Base-by-base conservation (phyloP, 2,329 filamentous ascomycete species). In the Chaetomium sp. region DNA sequence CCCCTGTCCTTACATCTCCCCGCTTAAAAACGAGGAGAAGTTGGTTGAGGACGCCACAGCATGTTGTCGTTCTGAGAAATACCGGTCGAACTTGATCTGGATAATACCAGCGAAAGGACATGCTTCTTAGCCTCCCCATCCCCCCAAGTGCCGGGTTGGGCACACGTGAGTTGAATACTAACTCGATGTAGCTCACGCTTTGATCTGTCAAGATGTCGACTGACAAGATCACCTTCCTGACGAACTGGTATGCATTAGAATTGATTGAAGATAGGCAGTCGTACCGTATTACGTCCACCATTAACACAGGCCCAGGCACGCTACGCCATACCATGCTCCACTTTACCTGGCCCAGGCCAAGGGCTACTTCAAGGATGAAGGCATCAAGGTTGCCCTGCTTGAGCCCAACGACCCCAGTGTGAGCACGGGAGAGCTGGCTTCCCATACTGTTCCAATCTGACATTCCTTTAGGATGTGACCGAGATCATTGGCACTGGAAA, bases 71-170 rank as follows among this genome's bases (percentile, higher is more conserved):
- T 88, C 87, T 90, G 87, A 90, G 87, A 90, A 85, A 90, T 88
- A 90, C 88, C 88, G 87, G 81, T 64, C 81, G 83, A 91, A 92
- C 89, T 91, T 91, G 89, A 91, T 90, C 91, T 92, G 90, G 92
- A 93, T 94, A 94, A 95, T 95, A 92, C 92, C 90, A 93, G 89
- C 89, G 90, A 88, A 91, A 91, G 89, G 87, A 91, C 86, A 88
- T 91, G 89, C 89, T 89, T 89, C 85, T 86, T 86, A 83, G 79
- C 76, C 75, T 62, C 76, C 74, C 73, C 74, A 65, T 64, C 72
- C 74, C 71, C 66, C 68, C 66, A 72, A 38, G 62, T 75, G 62
- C 62, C 65, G 3, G 16, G 25, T 6, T 23, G 12, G 62, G 59
- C 64, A 66, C 57, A 50, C 23, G 9, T 33, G 62, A 64, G 59